Evolutionary conservation across 106 monocot species (phyloP), one percentile per base, ranked within the genome.

Genomic region (Dendrobium huoshanense): DNA sequence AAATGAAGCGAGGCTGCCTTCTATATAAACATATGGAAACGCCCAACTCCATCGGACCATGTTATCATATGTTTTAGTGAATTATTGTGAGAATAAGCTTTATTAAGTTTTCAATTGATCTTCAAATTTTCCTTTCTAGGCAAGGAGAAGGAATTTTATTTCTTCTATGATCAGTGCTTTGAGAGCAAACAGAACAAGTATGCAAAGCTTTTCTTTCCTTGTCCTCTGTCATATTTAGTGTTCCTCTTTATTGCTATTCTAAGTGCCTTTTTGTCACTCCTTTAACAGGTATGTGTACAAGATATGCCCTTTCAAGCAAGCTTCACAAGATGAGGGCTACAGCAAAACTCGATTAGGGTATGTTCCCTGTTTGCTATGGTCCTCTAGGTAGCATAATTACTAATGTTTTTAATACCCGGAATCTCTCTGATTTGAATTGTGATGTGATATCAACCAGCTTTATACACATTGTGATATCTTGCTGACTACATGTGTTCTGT

Each of bases 241-340:
- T 74, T 74, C 74, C 29, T 22, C 22, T 74, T 74, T 74, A 11
- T 22, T 74, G 9, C 22, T 74, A 17, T 49, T 40, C 5, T 79
- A 29, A 3, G 72, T 17, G 9, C 20, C 55, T 61, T 82, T 41
- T 86, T 73, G 15, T 25, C 10, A 45, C 75, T 78, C 41, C 61
- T 85, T 75, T 78, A 51, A 65, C 75, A 99, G 99, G 83, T 99
- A 99, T 82, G 83, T 85, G 17, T 99, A 99, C 80, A 95, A 99
- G 83, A 91, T 99, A n/a, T 99, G 99, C 75, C 93, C 99, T 81
- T 99, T 87, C 81, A 99, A 99, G 86, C 87, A 88, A 84, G 95
- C 99, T 77, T 85, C 93, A 7, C 99, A 99, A 67, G 86, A 84
- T 82, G 95, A 99, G 87, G 97, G 92, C 59, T 82, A 98, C 75